Percentiles rank a stretch among this genome's conserved stretches.
Evolutionary conservation across 768 basidiomycete species (phyloP).

Genomic region (Boletus barrowsii): DNA sequence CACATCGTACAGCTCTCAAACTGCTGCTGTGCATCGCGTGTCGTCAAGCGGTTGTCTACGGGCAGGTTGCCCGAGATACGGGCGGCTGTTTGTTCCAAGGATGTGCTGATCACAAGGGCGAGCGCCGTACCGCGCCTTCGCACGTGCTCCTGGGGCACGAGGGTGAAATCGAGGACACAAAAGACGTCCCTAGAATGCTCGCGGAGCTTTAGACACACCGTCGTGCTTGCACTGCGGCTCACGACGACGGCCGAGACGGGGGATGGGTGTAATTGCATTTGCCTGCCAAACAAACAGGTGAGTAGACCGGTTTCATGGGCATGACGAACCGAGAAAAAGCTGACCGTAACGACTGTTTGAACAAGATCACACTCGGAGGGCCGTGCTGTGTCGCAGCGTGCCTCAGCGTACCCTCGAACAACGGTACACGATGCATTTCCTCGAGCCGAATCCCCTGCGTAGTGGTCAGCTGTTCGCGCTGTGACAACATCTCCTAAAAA

Average conservation of each 20-base stretch:
- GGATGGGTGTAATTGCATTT: conserved; percentile 16
- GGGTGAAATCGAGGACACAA: conserved; percentile 61
- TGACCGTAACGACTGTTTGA: conserved; percentile 30
- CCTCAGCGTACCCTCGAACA: conserved; percentile 42
- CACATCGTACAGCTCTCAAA: conserved; percentile 58
- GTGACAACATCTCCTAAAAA: conserved; percentile 47
- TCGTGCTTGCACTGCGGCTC: conserved; percentile 60
- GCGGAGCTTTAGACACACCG: conserved; percentile 43
- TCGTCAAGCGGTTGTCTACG: conserved; percentile 42
- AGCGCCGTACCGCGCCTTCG: conserved; percentile 32
- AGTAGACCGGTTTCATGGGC: background rate
- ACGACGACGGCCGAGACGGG: conserved; percentile 42
- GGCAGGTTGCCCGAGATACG: conserved; percentile 47
- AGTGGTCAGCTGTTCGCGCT: conserved; percentile 49
- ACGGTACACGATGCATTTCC: conserved; percentile 45
- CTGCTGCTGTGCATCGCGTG: conserved; percentile 49
- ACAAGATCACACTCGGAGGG: conserved; percentile 34
- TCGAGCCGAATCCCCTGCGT: conserved; percentile 46
- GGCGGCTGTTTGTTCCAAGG: conserved; percentile 41
- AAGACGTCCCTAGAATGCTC: conserved; percentile 38
- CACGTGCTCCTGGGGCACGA: conserved; percentile 41
- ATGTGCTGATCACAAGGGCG: conserved; percentile 50
- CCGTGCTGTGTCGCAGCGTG: conserved; percentile 36
- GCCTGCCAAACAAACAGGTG: conserved; percentile 13
- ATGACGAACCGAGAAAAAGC: background rate